phyloP scores from a whole-genome alignment of 2,329 filamentous ascomycete species.

The Fusarium denticulatum region DNA sequence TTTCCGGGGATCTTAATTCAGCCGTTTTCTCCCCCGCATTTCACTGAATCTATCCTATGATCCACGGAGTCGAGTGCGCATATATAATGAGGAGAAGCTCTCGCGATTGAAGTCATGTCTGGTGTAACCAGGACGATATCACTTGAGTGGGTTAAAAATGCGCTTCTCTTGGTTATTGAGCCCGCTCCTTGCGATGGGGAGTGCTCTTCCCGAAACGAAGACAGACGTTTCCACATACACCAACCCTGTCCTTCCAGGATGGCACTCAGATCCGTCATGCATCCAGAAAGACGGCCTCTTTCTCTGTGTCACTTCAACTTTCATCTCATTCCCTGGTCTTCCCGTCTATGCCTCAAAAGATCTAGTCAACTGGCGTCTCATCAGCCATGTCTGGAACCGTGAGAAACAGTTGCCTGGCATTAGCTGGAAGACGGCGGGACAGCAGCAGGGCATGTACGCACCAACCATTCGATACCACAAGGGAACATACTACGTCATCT shows the following conservation, averaged over 20 bases:
- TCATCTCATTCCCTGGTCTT: slow-evolving; percentile 62
- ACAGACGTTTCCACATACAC: not conserved
- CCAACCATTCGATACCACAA: slow-evolving; percentile 56
- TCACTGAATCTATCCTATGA: not conserved
- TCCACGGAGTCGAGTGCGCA: rapidly evolving
- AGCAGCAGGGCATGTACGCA: slow-evolving; percentile 57
- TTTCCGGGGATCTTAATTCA: not conserved
- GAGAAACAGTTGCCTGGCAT: slow-evolving; percentile 54
- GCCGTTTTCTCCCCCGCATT: slow-evolving; percentile 7
- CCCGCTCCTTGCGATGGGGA: not conserved
- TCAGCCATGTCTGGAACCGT: slow-evolving; percentile 53
- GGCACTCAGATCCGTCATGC: slow-evolving; percentile 60
- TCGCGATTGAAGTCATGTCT: too few species aligned
- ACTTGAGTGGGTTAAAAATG: not conserved
- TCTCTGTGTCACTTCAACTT: slow-evolving; percentile 63
- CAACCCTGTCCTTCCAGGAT: slow-evolving; percentile 62
- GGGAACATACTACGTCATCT: slow-evolving; percentile 54
- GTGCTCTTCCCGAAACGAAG: not conserved
- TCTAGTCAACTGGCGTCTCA: slow-evolving; percentile 59
- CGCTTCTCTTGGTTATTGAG: not conserved
- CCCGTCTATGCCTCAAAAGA: slow-evolving; percentile 64
- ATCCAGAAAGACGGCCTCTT: slow-evolving; percentile 58
- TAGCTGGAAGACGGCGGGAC: slow-evolving; percentile 43
- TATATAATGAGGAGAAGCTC: not conserved
- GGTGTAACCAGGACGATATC: too few species aligned